Conservation (phyloP, 768 basidiomycete genomes). For the Boletus sp. region DNA sequence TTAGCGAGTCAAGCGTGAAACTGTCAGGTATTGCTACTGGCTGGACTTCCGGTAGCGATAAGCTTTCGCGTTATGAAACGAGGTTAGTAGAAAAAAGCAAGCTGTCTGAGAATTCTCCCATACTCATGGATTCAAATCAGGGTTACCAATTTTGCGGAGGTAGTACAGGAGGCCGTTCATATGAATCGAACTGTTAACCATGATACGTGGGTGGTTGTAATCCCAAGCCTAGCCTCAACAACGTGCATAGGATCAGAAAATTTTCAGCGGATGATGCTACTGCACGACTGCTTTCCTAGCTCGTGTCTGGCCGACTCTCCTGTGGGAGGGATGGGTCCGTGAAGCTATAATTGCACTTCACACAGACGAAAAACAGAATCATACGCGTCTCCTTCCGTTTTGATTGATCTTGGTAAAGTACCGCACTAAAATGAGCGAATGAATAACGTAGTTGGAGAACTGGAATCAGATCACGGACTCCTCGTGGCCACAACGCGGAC, state of each 20-base stretch:
- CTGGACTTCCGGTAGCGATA: not conserved
- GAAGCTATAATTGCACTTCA: conserved; percentile 75
- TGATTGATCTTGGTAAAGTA: conserved; percentile 96
- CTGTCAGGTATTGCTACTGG: not conserved
- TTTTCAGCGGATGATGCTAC: not conserved
- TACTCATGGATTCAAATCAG: not conserved
- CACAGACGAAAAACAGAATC: conserved; percentile 90
- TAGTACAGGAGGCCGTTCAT: not conserved
- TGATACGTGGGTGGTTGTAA: not conserved
- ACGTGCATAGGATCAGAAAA: conserved; percentile 2
- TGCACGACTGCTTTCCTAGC: conserved; percentile 12
- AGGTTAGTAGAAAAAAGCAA: not conserved
- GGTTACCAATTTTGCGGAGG: not conserved
- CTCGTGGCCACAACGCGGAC: conserved; percentile 78
- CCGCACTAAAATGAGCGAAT: conserved; percentile 56
- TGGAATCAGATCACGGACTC: conserved; percentile 55
- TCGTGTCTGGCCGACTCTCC: conserved; percentile 39
- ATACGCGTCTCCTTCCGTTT: conserved; percentile 94
- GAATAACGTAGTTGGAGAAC: not conserved
- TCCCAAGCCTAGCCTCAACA: not conserved
- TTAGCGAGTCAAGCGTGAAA: not conserved
- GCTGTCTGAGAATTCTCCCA: not conserved
- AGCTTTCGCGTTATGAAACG: not conserved
- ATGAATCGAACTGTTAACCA: not conserved
- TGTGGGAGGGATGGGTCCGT: conserved; percentile 62